Percentiles rank a stretch among this genome's conserved stretches.
Evolutionary conservation across 2,329 filamentous ascomycete genomes (phyloP).

Genomic region (Phialophora chinensis): DNA sequence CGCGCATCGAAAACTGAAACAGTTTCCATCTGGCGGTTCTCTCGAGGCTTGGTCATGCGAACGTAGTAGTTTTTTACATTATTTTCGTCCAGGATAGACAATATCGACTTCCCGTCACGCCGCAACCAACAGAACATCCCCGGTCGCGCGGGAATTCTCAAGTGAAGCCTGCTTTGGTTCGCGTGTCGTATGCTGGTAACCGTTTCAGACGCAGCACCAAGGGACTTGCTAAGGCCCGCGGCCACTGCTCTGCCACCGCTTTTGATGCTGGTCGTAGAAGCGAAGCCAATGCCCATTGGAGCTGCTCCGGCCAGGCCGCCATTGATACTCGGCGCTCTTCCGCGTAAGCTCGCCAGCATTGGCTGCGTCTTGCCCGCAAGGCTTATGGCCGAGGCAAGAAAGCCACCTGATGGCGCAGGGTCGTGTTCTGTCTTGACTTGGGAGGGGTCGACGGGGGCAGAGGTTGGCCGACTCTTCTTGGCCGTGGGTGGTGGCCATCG

Average conservation of each 20-base stretch:
- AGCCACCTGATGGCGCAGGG: constrained; percentile 57
- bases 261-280: constrained; percentile 54
- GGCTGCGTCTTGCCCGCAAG: constrained; percentile 65
- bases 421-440: constrained; percentile 45
- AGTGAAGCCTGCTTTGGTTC: constrained; percentile 56
- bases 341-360: constrained; percentile 70
- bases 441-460: constrained; percentile 43
- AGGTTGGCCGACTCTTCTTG: constrained; percentile 50
- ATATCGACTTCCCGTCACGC: constrained; percentile 50
- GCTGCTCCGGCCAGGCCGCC: constrained; percentile 52
- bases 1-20: constrained; percentile 45
- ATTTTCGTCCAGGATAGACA: constrained; percentile 53
- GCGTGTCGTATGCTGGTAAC: constrained; percentile 56
- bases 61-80: constrained; percentile 44
- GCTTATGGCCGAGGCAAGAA: constrained; percentile 73
- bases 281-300: constrained; percentile 49
- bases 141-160: constrained; percentile 49
- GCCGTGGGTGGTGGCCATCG: constrained; percentile 76
- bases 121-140: constrained; percentile 54
- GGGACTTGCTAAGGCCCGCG: constrained; percentile 57
- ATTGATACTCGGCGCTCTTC: constrained; percentile 56
- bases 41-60: constrained; percentile 39
- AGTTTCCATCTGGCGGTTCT: constrained; percentile 43
- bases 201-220: constrained; percentile 56
- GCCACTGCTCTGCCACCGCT: constrained; percentile 56